phyloP scores from a whole-genome alignment of 2,329 filamentous ascomycete species.

The Neofusicoccum laricinum region DNA sequence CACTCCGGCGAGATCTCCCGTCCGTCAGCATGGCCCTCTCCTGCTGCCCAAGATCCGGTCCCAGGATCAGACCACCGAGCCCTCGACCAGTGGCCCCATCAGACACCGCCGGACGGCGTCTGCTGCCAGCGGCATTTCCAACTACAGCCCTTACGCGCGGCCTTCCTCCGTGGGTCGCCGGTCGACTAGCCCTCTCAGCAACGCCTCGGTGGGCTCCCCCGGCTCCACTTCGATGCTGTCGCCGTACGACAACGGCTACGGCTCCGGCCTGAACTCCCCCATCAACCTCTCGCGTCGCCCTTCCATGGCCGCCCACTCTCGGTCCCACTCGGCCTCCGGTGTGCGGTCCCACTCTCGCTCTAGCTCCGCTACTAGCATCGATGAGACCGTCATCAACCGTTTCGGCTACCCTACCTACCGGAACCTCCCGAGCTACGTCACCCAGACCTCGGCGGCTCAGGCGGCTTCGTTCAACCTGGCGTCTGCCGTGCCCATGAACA shows the following conservation, averaged over 20 bases:
- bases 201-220: conserved; percentile 44
- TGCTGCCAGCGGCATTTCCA: conserved; percentile 49
- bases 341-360: conserved; percentile 47
- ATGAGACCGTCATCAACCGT: conserved; percentile 62
- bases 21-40: conserved; percentile 74
- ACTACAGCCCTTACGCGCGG: conserved; percentile 51
- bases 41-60: conserved; percentile 81
- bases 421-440: conserved; percentile 62
- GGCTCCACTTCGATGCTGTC: conserved; percentile 36
- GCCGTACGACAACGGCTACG: conserved; percentile 36
- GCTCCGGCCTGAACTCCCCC: conserved; percentile 61
- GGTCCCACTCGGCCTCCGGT: conserved; percentile 45
- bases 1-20: conserved; percentile 66
- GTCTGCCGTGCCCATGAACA: conserved; percentile 37
- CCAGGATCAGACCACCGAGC: conserved; percentile 75
- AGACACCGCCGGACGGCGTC: conserved; percentile 54
- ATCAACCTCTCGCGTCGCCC: conserved; percentile 40
- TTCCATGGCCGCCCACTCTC: conserved; percentile 34
- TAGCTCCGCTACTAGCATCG: conserved; percentile 65
- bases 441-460: conserved; percentile 33
- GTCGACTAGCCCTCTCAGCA: conserved; percentile 44
- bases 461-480: conserved; percentile 35
- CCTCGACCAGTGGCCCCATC: conserved; percentile 50
- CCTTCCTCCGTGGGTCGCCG: conserved; percentile 45
- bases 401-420: conserved; percentile 85